phyloP scores from a whole-genome alignment of 75 land plant genomes.

The Cryptomeria japonica region DNA sequence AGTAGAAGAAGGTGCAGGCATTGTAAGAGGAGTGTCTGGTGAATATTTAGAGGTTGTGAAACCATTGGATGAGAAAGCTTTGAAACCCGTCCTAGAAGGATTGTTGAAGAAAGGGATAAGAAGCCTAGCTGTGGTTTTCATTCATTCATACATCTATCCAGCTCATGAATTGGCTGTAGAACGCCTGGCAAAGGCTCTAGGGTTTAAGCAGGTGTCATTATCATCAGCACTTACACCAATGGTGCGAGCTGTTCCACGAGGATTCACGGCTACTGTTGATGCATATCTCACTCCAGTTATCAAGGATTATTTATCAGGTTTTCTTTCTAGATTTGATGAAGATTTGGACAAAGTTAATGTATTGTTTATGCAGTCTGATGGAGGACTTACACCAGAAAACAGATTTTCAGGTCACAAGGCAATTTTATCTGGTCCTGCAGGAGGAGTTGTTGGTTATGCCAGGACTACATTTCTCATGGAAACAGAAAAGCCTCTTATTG shows the following conservation, averaged over 20 bases:
- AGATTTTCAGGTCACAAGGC: constrained; percentile 98
- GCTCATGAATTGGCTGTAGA: constrained; percentile 74
- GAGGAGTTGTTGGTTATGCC: constrained; percentile 98
- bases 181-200: constrained; percentile 69
- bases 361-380: constrained; percentile 99
- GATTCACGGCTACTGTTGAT: constrained; percentile 94
- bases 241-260: constrained; percentile 98
- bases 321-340: constrained; percentile 89
- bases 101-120: constrained; percentile 81
- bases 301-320: constrained; percentile 85
- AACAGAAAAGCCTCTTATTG: constrained; percentile 85
- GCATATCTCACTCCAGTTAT: constrained; percentile 99
- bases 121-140: constrained; percentile 84
- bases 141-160: constrained; percentile 95
- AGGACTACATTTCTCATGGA: constrained; percentile 86
- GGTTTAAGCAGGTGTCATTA: constrained; percentile 90
- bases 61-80: constrained; percentile 60
- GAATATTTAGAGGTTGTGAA: constrained; percentile 76
- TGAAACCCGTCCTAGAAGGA: constrained; percentile 54
- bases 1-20: constrained; percentile 8
- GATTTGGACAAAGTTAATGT: constrained; percentile 78
- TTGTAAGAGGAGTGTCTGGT: constrained; percentile 79
- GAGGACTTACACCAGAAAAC: constrained; percentile 92
- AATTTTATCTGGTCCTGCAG: constrained; percentile 96
- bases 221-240: constrained; percentile 93